A percentile compares a stretch with the other conserved stretches of the same genome.
These are phyloP conservation scores for Cyberlindnera mycetangii DNA, from an alignment of 805 yeast species.

Conservation along the genomic window DNA sequence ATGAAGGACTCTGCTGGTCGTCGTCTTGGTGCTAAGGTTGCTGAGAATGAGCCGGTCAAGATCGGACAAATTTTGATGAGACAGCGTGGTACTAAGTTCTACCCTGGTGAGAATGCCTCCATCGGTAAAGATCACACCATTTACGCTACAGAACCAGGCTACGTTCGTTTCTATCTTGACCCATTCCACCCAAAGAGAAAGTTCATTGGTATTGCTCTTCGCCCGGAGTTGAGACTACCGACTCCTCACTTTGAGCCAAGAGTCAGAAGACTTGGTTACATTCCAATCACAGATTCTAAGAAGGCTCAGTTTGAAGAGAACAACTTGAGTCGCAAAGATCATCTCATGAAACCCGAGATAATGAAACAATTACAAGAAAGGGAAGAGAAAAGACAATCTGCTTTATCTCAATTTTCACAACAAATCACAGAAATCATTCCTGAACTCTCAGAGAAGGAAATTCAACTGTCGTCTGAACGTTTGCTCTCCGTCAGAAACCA, in stretches of 20 bases:
- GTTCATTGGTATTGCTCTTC: constrained; percentile 84
- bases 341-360: constrained; percentile 51
- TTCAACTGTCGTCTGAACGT: constrained; percentile 45
- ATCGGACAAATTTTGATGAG: constrained; percentile 88
- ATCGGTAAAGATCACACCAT: constrained; percentile 95
- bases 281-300: constrained; percentile 45
- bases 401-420: constrained; percentile 30
- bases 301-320: constrained; percentile 58
- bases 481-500: constrained; percentile 51
- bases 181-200: constrained; percentile 95
- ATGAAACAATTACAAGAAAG: constrained; percentile 39
- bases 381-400: constrained; percentile 35
- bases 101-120: constrained; percentile 88
- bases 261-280: constrained; percentile 77
- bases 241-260: constrained; percentile 90
- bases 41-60: constrained; percentile 69
- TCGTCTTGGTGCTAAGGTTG: constrained; percentile 85
- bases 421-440: constrained; percentile 28
- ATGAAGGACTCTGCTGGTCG: constrained; percentile 95
- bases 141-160: constrained; percentile 89
- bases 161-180: constrained; percentile 84
- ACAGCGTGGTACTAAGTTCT: constrained; percentile 92
- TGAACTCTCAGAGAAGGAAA: constrained; percentile 32
- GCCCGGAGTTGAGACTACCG: constrained; percentile 64
- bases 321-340: constrained; percentile 66